Evolutionary conservation across 2,329 filamentous ascomycete species (phyloP), one percentile per base, ranked within the genome.

Genomic region (Diaporthe citriasiana): DNA sequence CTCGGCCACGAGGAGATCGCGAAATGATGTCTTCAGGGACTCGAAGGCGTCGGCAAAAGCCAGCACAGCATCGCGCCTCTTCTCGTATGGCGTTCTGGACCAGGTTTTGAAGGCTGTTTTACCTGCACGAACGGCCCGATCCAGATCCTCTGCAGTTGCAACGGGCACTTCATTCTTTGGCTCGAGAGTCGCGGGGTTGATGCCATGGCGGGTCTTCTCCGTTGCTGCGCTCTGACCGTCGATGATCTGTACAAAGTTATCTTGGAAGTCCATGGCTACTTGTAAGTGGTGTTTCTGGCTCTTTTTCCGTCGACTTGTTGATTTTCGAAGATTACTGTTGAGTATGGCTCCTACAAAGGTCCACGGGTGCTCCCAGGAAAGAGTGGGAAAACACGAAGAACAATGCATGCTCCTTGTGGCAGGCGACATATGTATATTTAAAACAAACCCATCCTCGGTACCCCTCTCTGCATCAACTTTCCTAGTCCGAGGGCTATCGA

Each of bases 181-280:
- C 38, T 33, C 35, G 0, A 50, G n/a, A 8, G 57, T 66, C 8
- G 70, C 42, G 13, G 70, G 70, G 8, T 72, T 65, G 19, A 72
- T 45, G 9, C 56, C 42, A 15, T 55, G 70, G 27, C 70, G 57
- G 6, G 40, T 66, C 2, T 33, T 35, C 19, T 42, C 27, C 22
- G 56, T 65, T 1, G 12, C 7, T 9, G 42, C 50, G 17, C 45
- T 33, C 57, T 68, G 35, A 33, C 56, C 56, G 5, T 65, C 25
- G 35, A 72, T 72, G 17, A 66, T 72, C n/a, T 65, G 59, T 13
- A 50, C 40, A 22, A 65, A 65, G 77, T 87, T 88, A 79, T 78
- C 66, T 5, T 55, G 25, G 25, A 70, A 70, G 17, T 55, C 59
- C 7, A 50, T 50, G 1, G 10, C 12, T 38, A 6, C 33, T 5